Base-by-base conservation (phyloP, 73 alveolate genomes). In the Blepharisma japonicum region DNA sequence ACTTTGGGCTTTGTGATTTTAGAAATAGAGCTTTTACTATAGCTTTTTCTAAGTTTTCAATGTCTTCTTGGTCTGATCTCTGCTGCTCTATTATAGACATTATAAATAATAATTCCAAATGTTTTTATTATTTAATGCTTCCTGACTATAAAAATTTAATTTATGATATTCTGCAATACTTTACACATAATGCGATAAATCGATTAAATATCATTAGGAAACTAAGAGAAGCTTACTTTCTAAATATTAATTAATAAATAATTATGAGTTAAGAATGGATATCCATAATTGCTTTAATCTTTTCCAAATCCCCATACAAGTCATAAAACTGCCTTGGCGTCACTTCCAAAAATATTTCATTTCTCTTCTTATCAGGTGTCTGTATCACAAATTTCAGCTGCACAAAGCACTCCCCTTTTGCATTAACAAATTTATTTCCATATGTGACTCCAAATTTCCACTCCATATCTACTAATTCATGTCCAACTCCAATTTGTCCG, bases 1-100 rank as follows among this genome's bases (percentile, higher is more conserved):
- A 95, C 80, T 88, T 92, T 6, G 99, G 99, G 74, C 92, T 89
- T 74, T 90, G 90, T 68, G 91, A 95, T 81, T 90, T 94, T 67
- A 87, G 87, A 50, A 92, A 77, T 71, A 89, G 82, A 8, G 96
- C 83, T 78, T 88, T 82, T 42, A 94, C 91, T n/a, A 93, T 80
- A 45, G 97, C 96, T 70, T 89, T 86, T 77, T 96, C 97, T 38
- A 92, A 83, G 70, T 85, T 87, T 77, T 96, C 99, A 32, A 96
- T 89, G 78, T 86, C 93, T 72, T 92, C 98, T 77, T 81, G 81
- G 61, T 89, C 91, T 25, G 90, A 79, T 68, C 99, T 81, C 47
- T 93, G 74, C 68, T 89, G 74, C 83, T 96, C 99, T 25, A 94
- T 0, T 11, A 20, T 11, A 61, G 46, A 61, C 42, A 32, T 32